These are phyloP conservation scores for Kurtzmaniella quercitrusa DNA, from an alignment of 1,139 yeast genomes.

Conservation along the genomic window DNA sequence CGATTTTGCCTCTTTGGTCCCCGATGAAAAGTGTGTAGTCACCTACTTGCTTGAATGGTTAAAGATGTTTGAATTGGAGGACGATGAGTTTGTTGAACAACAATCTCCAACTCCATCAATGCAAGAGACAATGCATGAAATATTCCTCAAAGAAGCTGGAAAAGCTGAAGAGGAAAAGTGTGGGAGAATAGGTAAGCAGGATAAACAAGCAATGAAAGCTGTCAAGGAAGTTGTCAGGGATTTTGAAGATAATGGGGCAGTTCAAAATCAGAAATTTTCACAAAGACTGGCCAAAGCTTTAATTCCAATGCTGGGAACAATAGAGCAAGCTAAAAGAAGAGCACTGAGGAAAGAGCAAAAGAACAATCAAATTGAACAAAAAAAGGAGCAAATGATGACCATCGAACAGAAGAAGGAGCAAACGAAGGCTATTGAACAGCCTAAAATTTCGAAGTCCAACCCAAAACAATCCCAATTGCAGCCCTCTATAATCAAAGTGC, in stretches of 20 bases:
- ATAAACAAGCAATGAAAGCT: background rate
- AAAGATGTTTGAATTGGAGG: slow-evolving; percentile 40
- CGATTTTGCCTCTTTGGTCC: slow-evolving; percentile 48
- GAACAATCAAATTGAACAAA: no score
- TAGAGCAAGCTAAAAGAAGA: background rate
- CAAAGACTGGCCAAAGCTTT: background rate
- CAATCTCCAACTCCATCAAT: background rate
- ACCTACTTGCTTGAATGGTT: slow-evolving; percentile 66
- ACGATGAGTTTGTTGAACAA: background rate
- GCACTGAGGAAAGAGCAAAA: background rate
- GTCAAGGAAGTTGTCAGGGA: no score
- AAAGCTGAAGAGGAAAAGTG: background rate
- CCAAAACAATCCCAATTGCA: no score
- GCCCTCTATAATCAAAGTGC: no score
- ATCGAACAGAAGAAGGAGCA: background rate
- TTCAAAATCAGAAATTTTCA: background rate
- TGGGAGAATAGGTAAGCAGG: background rate
- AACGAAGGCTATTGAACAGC: no score
- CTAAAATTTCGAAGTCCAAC: no score
- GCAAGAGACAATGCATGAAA: background rate
- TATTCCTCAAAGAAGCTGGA: background rate
- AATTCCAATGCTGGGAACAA: background rate
- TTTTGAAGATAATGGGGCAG: background rate
- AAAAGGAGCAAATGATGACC: no score
- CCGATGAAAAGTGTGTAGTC: slow-evolving; percentile 65